phyloP scores from a whole-genome alignment of 2,329 filamentous ascomycete species.

The Sordariomycetes sp. region DNA sequence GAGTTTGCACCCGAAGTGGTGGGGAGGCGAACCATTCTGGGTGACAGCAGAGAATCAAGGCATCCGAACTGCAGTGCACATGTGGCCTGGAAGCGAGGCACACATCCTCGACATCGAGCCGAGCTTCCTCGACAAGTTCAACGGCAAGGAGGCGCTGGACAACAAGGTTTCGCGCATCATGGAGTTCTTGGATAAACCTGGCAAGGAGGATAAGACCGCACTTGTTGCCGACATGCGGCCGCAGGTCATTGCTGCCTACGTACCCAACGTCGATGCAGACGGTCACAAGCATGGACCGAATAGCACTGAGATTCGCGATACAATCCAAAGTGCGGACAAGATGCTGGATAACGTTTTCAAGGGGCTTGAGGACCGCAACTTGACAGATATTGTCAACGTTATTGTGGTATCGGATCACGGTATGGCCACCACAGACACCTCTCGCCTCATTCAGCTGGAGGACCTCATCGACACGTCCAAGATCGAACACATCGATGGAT shows the following conservation, averaged over 20 bases:
- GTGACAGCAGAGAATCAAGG: slow-evolving; percentile 80
- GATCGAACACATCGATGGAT: slow-evolving; percentile 82
- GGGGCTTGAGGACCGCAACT: slow-evolving; percentile 70
- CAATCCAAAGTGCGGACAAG: slow-evolving; percentile 68
- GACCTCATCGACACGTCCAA: slow-evolving; percentile 71
- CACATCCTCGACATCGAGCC: slow-evolving; percentile 69
- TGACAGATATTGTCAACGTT: slow-evolving; percentile 85
- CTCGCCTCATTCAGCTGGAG: slow-evolving; percentile 79
- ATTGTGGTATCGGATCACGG: slow-evolving; percentile 97
- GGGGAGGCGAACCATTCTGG: slow-evolving; percentile 92
- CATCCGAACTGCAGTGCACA: slow-evolving; percentile 76
- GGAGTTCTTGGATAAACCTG: slow-evolving; percentile 76
- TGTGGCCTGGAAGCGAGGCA: slow-evolving; percentile 97
- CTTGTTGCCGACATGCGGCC: slow-evolving; percentile 54
- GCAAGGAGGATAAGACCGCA: slow-evolving; percentile 45
- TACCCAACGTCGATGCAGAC: slow-evolving; percentile 81
- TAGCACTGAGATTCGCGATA: slow-evolving; percentile 77
- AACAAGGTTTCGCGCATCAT: slow-evolving; percentile 74
- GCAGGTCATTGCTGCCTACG: slow-evolving; percentile 88
- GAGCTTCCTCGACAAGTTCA: slow-evolving; percentile 75
- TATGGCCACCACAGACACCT: slow-evolving; percentile 86
- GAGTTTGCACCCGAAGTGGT: slow-evolving; percentile 85
- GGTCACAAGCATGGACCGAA: slow-evolving; percentile 90
- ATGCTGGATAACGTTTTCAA: slow-evolving; percentile 73
- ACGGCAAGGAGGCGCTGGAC: slow-evolving; percentile 63